Conservation (phyloP, 2,329 filamentous ascomycete genomes). For the Aspergillus intermedius region DNA sequence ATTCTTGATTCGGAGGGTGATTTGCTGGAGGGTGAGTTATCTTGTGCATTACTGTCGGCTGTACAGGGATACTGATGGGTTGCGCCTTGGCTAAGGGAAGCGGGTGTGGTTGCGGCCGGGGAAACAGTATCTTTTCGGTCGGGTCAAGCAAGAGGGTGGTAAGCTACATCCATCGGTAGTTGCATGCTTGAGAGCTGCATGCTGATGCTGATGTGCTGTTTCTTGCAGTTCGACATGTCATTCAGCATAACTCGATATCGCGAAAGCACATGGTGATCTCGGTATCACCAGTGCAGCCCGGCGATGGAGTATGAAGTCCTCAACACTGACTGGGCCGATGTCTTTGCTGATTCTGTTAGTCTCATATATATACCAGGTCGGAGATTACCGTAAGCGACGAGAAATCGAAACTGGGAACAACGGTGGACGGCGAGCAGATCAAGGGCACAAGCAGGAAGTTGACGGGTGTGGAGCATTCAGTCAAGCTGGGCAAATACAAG, state of each 20-base stretch:
- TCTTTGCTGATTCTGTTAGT: constrained; percentile 36
- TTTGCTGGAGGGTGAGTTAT: constrained; percentile 42
- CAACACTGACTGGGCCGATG: background rate
- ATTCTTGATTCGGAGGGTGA: constrained; percentile 51
- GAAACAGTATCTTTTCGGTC: constrained; percentile 77
- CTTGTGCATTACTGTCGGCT: constrained; percentile 37
- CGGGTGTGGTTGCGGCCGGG: constrained; percentile 80
- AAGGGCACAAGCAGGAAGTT: constrained; percentile 56
- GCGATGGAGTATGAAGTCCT: constrained; percentile 55
- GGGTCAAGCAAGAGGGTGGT: constrained; percentile 61
- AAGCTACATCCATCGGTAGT: constrained; percentile 10
- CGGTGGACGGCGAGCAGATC: constrained; percentile 65
- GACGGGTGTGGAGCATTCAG: constrained; percentile 52
- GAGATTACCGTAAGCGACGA: constrained; percentile 69
- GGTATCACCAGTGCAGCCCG: constrained; percentile 58
- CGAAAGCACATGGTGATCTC: constrained; percentile 78
- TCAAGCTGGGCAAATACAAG: constrained; percentile 67
- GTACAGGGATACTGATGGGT: constrained; percentile 1
- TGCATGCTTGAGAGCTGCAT: background rate
- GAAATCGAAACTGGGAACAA: constrained; percentile 77
- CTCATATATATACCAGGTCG: constrained; percentile 59
- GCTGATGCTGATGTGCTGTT: background rate
- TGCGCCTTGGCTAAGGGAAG: constrained; percentile 46
- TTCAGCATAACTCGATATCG: constrained; percentile 77
- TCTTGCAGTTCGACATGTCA: constrained; percentile 56